Evolutionary conservation across 768 basidiomycete species (phyloP).

Genomic region (Auricularia auricula-judae): DNA sequence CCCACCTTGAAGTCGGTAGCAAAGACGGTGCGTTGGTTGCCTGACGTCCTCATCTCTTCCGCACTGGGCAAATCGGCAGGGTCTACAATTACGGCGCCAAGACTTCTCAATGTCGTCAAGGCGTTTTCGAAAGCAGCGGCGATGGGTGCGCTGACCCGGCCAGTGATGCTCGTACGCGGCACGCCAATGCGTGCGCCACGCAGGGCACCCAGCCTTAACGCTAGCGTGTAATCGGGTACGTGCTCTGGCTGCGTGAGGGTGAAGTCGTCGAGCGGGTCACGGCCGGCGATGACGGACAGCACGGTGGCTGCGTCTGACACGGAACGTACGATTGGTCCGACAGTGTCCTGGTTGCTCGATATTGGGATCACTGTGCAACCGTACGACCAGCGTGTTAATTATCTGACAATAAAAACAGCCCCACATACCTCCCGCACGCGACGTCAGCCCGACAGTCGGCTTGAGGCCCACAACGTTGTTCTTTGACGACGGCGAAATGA

Average conservation of each 20-base stretch:
- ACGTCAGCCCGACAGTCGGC: slow-evolving; percentile 31
- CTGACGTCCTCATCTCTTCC: slow-evolving; percentile 16
- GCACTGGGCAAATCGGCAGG: slow-evolving; percentile 40
- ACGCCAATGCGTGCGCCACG: slow-evolving; percentile 40
- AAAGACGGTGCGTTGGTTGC: background rate
- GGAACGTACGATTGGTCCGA: slow-evolving; percentile 20
- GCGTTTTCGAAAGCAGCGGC: slow-evolving; percentile 28
- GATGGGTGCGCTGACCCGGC: slow-evolving; percentile 9
- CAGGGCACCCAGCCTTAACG: slow-evolving; percentile 37
- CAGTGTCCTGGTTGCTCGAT: slow-evolving; percentile 29
- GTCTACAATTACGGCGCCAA: slow-evolving; percentile 45
- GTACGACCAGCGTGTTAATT: too few relatives aligned
- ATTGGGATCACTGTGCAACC: slow-evolving; percentile 30
- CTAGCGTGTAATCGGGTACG: slow-evolving; percentile 46
- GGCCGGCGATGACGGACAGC: slow-evolving; percentile 29
- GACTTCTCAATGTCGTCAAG: slow-evolving; percentile 23
- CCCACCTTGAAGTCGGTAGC: background rate
- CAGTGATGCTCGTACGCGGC: slow-evolving; percentile 25
- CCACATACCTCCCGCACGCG: slow-evolving; percentile 23
- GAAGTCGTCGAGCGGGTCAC: slow-evolving; percentile 30
- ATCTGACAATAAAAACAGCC: background rate
- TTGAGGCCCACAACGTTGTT: slow-evolving; percentile 34
- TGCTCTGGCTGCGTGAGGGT: slow-evolving; percentile 32
- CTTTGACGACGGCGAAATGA: slow-evolving; percentile 29
- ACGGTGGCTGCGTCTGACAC: slow-evolving; percentile 29